A percentile compares a stretch with the other conserved stretches of the same genome.
phyloP scores from a whole-genome alignment of 768 basidiomycete genomes.

The Piloderma croceum region DNA sequence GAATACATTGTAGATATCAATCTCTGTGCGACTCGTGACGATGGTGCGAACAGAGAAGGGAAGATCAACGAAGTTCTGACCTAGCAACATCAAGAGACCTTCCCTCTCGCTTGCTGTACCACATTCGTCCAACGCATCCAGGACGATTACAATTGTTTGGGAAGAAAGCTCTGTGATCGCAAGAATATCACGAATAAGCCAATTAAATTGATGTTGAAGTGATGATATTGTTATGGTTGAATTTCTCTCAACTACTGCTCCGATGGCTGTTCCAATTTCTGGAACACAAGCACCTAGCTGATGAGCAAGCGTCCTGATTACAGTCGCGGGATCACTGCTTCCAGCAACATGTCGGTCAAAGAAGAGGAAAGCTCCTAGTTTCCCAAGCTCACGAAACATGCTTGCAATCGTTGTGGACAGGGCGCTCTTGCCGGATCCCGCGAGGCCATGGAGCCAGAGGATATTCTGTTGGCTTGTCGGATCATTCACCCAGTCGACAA shows the following conservation, averaged over 20 bases:
- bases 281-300: slow-evolving; percentile 9
- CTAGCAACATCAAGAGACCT: slow-evolving; percentile 22
- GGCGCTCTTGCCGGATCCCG: too few relatives aligned
- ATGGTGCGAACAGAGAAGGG: slow-evolving; percentile 25
- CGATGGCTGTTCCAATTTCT: slow-evolving; percentile 23
- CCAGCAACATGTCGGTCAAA: slow-evolving; percentile 10
- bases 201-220: slow-evolving; percentile 27
- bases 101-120: too few relatives aligned
- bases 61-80: slow-evolving; percentile 16
- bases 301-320: slow-evolving; percentile 10
- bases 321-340: slow-evolving; percentile 6
- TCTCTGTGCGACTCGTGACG: slow-evolving; percentile 26
- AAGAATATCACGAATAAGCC: slow-evolving; percentile 28
- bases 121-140: neutral
- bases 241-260: slow-evolving; percentile 17
- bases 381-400: slow-evolving; percentile 2
- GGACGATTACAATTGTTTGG: neutral
- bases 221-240: too few relatives aligned
- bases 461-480: slow-evolving; percentile 9
- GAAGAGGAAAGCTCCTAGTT: slow-evolving; percentile 16
- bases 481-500: slow-evolving; percentile 10
- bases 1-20: slow-evolving; percentile 21
- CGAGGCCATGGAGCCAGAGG: too few relatives aligned
- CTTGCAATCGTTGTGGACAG: slow-evolving; percentile 16
- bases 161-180: neutral